A percentile compares a stretch with the other conserved stretches of the same genome.
These are phyloP conservation scores for Ophiocordyceps unilateralis DNA, from an alignment of 2,329 filamentous ascomycete genomes.

Conservation along the genomic window DNA sequence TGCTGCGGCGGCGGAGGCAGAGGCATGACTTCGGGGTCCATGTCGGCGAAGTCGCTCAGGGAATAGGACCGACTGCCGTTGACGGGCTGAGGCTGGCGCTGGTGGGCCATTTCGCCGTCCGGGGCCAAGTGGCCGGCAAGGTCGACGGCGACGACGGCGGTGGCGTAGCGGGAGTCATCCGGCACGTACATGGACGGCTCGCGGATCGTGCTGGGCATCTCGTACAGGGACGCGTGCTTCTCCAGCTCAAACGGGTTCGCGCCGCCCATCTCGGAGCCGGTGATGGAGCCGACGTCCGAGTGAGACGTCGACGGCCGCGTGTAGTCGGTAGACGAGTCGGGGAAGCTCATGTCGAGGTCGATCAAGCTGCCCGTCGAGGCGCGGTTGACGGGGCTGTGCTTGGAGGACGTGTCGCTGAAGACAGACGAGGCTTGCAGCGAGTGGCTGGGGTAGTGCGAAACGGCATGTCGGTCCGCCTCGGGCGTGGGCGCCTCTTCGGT, in stretches of 20 bases:
- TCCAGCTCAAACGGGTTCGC: conserved; percentile 46
- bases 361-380: conserved; percentile 30
- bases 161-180: conserved; percentile 35
- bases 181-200: conserved; percentile 45
- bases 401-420: conserved; percentile 23
- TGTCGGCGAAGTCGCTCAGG: conserved; percentile 22
- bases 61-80: conserved; percentile 16
- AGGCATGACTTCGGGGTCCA: conserved; percentile 19
- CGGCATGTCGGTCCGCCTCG: conserved; percentile 21
- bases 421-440: conserved; percentile 24
- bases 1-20: too few species aligned
- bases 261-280: conserved; percentile 36
- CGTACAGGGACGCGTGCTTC: conserved; percentile 40
- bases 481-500: conserved; percentile 14
- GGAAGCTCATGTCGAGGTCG: conserved; percentile 36
- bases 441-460: conserved; percentile 34
- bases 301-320: conserved; percentile 41
- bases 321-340: conserved; percentile 31
- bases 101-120: too few species aligned
- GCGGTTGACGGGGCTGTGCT: conserved; percentile 17
- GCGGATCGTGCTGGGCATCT: conserved; percentile 20
- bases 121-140: conserved; percentile 5
- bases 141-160: conserved; percentile 14
- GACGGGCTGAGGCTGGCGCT: conserved; percentile 4
- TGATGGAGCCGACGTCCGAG: conserved; percentile 37